Base-by-base conservation (phyloP, 1,284 basidiomycete genomes). In the Sporisorium reilianum region DNA sequence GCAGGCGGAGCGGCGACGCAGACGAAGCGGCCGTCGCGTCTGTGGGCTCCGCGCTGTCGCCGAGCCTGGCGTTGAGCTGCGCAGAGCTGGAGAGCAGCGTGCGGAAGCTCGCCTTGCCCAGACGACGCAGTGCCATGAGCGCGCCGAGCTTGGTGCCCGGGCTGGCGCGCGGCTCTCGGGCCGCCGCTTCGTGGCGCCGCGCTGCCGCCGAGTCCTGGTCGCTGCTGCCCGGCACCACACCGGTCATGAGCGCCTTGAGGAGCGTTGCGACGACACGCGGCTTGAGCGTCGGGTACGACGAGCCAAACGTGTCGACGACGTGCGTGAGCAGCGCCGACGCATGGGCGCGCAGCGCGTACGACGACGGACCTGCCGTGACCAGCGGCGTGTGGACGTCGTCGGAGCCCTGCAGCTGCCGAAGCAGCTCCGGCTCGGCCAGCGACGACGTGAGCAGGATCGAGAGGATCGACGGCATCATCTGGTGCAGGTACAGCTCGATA, bases 401-500 rank as follows among this genome's bases (percentile, higher is more conserved):
- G 11, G 48, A 54, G 22, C 36, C 41, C 5, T 55, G 51, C 48
- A 65, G 57, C 57, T 61, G 63, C 25, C 42, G 52, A 48, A 53
- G 54, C 38, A 58, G 48, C 60, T 72, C 62, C 10, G 64, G 62
- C 46, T 57, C 54, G 85, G 87, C 86, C 8, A 97, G 89, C 10
- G 91, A 89, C 0, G 93, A 92, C 63, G 96, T 93, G 8, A 98
- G 88, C 52, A 98, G 89, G 68, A 92, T 91, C 4, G 95, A 96
- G 26, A 99, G 90, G 42, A 97, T 89, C 0, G 95, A 92, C 0
- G 95, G 95, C 12, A 99, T 89, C 50, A 98, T 89, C 91, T 98
- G 96, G 82, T 98, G 96, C 5, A 99, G 88, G 92, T 96, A 67
- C 16, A 95, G 96, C 86, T 99, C 96, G 28, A 98, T 90, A 81